phyloP scores from a whole-genome alignment of 129 eudicot genomes.

The Tanacetum coccineum region DNA sequence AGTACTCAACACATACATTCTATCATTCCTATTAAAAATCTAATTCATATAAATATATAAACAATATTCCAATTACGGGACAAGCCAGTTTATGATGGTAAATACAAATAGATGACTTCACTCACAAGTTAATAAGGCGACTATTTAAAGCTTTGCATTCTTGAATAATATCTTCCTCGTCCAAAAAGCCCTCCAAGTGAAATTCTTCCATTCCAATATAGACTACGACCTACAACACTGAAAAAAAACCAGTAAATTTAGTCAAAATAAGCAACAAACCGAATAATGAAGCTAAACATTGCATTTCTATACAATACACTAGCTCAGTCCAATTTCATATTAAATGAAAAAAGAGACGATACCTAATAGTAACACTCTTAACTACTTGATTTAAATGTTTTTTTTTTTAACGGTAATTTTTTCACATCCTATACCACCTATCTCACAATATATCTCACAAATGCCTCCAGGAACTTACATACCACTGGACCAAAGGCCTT shows the following conservation, averaged over 20 bases:
- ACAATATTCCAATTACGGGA: not conserved
- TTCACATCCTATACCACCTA: too few relatives aligned
- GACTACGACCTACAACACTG: slow-evolving; percentile 69
- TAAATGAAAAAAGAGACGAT: too few relatives aligned
- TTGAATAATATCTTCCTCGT: slow-evolving; percentile 96
- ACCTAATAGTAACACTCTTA: too few relatives aligned
- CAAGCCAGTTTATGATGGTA: not conserved
- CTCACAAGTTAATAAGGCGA: slow-evolving; percentile 94
- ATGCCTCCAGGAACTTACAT: too few relatives aligned
- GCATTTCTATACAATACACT: not conserved
- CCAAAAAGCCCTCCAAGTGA: slow-evolving; percentile 96
- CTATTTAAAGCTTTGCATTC: slow-evolving; percentile 99
- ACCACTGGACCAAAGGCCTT: too few relatives aligned
- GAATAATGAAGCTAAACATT: not conserved
- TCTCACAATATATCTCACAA: too few relatives aligned
- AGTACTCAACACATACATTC: slow-evolving; percentile 2
- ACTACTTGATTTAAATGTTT: too few relatives aligned
- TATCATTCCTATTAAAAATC: slow-evolving; percentile 11
- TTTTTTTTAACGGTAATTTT: too few relatives aligned
- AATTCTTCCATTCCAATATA: slow-evolving; percentile 78
- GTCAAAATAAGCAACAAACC: not conserved
- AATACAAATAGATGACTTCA: not conserved
- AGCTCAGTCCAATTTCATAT: not conserved
- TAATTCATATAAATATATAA: slow-evolving; percentile 11
- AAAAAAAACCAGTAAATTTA: slow-evolving; percentile 4